Conservation (phyloP, 2,329 filamentous ascomycete genomes). For the Lomentospora prolificans region DNA sequence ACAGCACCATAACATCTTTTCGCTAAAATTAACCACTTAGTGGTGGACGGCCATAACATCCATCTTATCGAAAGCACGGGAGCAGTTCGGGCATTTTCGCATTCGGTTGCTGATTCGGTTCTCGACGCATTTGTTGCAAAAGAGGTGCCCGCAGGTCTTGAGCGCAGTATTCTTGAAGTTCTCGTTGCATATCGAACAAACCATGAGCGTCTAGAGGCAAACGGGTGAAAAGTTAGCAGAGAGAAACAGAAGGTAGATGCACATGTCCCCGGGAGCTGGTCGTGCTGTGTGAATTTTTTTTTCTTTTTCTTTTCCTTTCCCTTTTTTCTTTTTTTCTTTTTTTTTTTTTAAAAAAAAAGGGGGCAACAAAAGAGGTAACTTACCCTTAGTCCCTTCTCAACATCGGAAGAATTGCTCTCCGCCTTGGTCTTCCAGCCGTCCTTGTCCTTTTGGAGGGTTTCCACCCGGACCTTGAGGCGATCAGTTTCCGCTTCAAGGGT, state of each 20-base stretch:
- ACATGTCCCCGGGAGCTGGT: too few relatives aligned
- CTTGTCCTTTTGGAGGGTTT: slow-evolving; percentile 71
- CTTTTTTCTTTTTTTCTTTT: too few relatives aligned
- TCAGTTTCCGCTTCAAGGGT: slow-evolving; percentile 67
- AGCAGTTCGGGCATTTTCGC: slow-evolving; percentile 92
- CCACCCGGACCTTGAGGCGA: slow-evolving; percentile 65
- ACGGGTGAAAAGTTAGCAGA: not conserved
- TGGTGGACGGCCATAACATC: slow-evolving; percentile 71
- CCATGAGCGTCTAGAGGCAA: slow-evolving; percentile 18
- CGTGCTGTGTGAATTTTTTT: too few relatives aligned
- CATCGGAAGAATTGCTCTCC: slow-evolving; percentile 68
- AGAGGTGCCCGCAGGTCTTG: slow-evolving; percentile 90
- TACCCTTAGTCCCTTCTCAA: slow-evolving; percentile 80
- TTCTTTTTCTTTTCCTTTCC: too few relatives aligned
- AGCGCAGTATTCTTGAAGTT: slow-evolving; percentile 92
- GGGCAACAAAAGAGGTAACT: slow-evolving; percentile 27
- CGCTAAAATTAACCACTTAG: slow-evolving; percentile 14
- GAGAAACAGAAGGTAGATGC: not conserved
- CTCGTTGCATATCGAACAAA: slow-evolving; percentile 86
- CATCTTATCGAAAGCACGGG: slow-evolving; percentile 79
- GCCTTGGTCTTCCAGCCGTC: slow-evolving; percentile 81
- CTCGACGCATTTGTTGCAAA: slow-evolving; percentile 85
- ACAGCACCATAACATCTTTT: too few relatives aligned
- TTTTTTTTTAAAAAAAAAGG: too few relatives aligned
- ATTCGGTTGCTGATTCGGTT: slow-evolving; percentile 82